Evolutionary conservation across 768 basidiomycete genomes (phyloP).

Genomic region (Strobilomyces echinocephalus): DNA sequence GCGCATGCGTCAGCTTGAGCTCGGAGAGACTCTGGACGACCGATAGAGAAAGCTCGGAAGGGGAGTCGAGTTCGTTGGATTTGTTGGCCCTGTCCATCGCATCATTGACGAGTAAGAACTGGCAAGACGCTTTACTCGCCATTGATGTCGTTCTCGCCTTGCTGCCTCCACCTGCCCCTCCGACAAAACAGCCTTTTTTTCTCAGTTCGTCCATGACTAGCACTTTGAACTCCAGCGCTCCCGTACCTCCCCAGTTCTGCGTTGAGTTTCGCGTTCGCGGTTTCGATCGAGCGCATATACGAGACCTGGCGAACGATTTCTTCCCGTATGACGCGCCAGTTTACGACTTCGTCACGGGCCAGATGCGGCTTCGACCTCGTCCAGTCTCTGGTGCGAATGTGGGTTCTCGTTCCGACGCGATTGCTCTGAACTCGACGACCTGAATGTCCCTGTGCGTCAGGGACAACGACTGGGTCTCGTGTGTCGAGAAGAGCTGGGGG

Average conservation of each 20-base stretch:
- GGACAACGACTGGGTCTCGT: too few relatives aligned
- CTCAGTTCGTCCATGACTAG: constrained; percentile 48
- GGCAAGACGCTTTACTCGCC: constrained; percentile 34
- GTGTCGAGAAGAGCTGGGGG: too few relatives aligned
- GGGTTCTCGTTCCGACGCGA: too few relatives aligned
- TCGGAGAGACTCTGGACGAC: too few relatives aligned
- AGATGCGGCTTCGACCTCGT: too few relatives aligned
- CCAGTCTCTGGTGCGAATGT: too few relatives aligned
- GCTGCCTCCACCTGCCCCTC: constrained; percentile 66
- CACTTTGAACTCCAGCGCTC: constrained; percentile 53
- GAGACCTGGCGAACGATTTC: constrained; percentile 60
- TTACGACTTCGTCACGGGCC: too few relatives aligned
- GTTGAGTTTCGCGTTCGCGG: constrained; percentile 50
- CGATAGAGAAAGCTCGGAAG: too few relatives aligned
- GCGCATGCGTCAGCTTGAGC: too few relatives aligned
- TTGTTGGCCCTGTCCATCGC: constrained; percentile 34
- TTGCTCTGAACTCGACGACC: too few relatives aligned
- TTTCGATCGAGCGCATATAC: constrained; percentile 58
- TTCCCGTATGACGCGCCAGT: too few relatives aligned
- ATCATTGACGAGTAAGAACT: constrained; percentile 1
- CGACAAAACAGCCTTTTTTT: constrained; percentile 47
- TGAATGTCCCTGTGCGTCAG: too few relatives aligned
- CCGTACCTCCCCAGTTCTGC: constrained; percentile 51
- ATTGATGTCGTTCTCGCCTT: constrained; percentile 50
- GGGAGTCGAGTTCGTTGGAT: constrained; percentile 4